These are phyloP conservation scores for Moesziomyces sp. DNA, from an alignment of 1,284 basidiomycete species.

Conservation along the genomic window DNA sequence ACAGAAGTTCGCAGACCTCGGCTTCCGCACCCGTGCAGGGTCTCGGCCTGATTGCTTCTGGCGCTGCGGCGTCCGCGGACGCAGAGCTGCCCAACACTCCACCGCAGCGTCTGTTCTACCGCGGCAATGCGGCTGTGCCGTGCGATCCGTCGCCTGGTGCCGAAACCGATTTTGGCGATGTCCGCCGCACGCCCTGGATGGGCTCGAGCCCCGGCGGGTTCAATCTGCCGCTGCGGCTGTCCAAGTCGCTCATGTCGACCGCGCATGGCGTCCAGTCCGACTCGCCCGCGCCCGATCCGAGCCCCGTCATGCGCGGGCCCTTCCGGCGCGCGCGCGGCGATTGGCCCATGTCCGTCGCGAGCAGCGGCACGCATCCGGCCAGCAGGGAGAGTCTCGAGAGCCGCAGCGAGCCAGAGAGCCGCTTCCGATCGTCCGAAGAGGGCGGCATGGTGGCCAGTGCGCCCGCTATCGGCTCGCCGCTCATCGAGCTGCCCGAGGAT, in stretches of 20 bases:
- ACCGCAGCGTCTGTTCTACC: conserved; percentile 22
- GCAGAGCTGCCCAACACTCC: conserved; percentile 19
- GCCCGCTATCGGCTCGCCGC: conserved; percentile 20
- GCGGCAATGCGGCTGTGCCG: conserved; percentile 31
- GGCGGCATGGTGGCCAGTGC: conserved; percentile 1
- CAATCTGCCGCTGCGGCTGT: conserved; percentile 40
- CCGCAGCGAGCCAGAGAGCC: conserved; percentile 15
- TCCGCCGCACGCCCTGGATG: conserved; percentile 34
- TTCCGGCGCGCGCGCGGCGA: conserved; percentile 29
- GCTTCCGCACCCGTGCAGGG: conserved; percentile 6
- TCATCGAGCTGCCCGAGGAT: conserved; percentile 30
- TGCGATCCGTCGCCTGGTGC: conserved; percentile 36
- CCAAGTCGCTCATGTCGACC: conserved; percentile 37
- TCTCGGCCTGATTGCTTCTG: conserved; percentile 10
- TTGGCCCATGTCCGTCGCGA: conserved; percentile 42
- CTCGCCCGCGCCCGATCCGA: conserved; percentile 12
- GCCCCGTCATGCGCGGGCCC: conserved; percentile 12
- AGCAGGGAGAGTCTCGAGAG: conserved; percentile 23
- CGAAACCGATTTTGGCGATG: conserved; percentile 43
- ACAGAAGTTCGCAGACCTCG: neutral
- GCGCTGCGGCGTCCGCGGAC: neutral
- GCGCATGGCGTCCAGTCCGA: conserved; percentile 15
- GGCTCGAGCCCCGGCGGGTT: conserved; percentile 31
- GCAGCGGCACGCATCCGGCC: conserved; percentile 18
- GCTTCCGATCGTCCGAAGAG: conserved; percentile 19